Evolutionary conservation across 805 yeast genomes (phyloP).

Genomic region (Hanseniaspora pseudoguilliermondii): DNA sequence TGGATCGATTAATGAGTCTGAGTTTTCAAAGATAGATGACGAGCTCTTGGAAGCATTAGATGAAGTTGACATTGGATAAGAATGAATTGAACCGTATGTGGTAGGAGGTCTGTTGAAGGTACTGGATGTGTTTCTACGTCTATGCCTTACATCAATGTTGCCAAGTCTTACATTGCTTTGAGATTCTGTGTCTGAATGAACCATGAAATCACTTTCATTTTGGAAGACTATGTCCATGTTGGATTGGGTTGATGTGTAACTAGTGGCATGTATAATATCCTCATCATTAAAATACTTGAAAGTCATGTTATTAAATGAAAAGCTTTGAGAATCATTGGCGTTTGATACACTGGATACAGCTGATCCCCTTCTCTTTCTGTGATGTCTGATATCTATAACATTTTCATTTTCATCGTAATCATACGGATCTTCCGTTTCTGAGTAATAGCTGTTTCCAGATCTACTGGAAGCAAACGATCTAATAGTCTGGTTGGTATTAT

Average conservation of each 20-base stretch:
- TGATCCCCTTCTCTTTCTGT: conserved; percentile 10
- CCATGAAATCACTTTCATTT: conserved; percentile 1
- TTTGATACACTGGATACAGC: neutral
- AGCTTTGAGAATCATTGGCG: neutral
- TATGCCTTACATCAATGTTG: neutral
- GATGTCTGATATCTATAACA: neutral
- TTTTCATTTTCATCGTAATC: neutral
- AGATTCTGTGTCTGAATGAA: conserved; percentile 6
- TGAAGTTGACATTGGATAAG: conserved; percentile 16
- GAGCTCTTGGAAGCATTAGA: neutral
- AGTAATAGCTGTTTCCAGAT: neutral
- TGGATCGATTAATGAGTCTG: conserved; percentile 28
- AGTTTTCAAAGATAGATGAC: conserved; percentile 27
- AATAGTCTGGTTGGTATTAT: neutral
- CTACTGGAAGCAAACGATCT: neutral
- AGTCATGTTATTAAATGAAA: neutral
- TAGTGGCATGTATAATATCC: conserved; percentile 77
- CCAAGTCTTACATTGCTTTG: neutral
- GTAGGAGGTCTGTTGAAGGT: conserved; percentile 11
- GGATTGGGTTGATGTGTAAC: conserved; percentile 61
- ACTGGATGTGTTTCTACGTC: conserved; percentile 12
- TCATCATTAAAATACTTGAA: conserved; percentile 76
- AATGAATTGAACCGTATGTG: conserved; percentile 21
- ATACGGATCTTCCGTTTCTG: conserved; percentile 11
- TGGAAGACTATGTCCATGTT: conserved; percentile 36